Evolutionary conservation across 2,329 filamentous ascomycete genomes (phyloP).

Genomic region (Fusarium algeriense): DNA sequence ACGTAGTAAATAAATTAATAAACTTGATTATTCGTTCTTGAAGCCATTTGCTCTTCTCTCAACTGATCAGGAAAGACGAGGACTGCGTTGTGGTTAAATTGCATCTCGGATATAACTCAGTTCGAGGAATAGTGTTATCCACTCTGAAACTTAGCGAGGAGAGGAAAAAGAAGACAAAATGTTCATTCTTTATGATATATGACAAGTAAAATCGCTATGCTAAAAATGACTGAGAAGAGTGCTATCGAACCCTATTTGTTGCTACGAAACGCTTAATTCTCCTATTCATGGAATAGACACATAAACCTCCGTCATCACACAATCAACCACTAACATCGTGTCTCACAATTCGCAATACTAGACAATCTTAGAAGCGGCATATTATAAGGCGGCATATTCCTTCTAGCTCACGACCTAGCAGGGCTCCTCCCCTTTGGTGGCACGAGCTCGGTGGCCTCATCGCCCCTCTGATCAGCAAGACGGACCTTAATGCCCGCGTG

Average conservation of each 20-base stretch:
- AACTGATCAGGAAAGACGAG: slow-evolving; percentile 3
- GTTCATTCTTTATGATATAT: slow-evolving; percentile 7
- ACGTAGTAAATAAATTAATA: background rate
- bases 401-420: slow-evolving; percentile 8
- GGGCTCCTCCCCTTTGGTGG: slow-evolving; percentile 24
- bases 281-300: slow-evolving; percentile 7
- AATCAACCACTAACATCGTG: slow-evolving; percentile 3
- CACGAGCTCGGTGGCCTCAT: slow-evolving; percentile 42
- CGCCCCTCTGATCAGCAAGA: slow-evolving; percentile 50
- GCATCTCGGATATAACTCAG: background rate
- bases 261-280: background rate
- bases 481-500: slow-evolving; percentile 52
- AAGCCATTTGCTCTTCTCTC: background rate
- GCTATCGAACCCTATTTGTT: background rate
- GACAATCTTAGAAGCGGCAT: slow-evolving; percentile 1
- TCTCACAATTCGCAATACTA: background rate
- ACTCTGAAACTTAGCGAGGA: background rate
- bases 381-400: background rate
- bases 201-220: background rate
- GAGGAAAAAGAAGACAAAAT: background rate
- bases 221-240: background rate
- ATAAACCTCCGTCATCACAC: slow-evolving; percentile 1
- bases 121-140: slow-evolving; percentile 13
- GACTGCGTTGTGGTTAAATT: slow-evolving; percentile 16
- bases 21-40: background rate